phyloP scores from a whole-genome alignment of 345 rosid species.

The Dipteronia sinensis region DNA sequence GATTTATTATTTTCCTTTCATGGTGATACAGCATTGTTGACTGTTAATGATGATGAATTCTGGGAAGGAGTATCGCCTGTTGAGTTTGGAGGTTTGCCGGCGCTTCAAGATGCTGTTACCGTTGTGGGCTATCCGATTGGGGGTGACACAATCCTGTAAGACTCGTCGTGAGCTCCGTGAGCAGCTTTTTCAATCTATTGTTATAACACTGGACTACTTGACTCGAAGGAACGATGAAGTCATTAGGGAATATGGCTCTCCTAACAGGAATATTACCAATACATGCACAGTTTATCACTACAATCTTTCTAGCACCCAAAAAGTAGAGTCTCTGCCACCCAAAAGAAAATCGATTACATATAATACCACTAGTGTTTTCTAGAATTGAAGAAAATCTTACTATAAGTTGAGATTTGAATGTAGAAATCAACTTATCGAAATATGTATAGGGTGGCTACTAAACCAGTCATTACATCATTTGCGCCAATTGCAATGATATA shows the following conservation, averaged over 20 bases:
- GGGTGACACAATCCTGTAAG: conserved; percentile 59
- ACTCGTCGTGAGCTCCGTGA: conserved; percentile 9
- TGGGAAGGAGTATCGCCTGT: conserved; percentile 90
- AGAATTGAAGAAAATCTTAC: neutral
- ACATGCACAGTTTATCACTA: conserved; percentile 13
- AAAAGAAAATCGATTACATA: neutral
- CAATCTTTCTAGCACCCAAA: conserved; percentile 26
- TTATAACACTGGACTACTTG: conserved; percentile 5
- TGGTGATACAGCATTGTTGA: conserved; percentile 61
- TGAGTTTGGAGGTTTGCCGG: conserved; percentile 91
- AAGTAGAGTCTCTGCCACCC: conserved; percentile 23
- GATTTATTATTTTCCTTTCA: neutral
- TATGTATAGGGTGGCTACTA: neutral
- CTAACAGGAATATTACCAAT: conserved; percentile 19
- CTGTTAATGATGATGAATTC: conserved; percentile 81
- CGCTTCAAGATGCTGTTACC: conserved; percentile 95
- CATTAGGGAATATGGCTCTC: neutral
- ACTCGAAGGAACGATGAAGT: neutral
- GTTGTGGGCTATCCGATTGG: conserved; percentile 98
- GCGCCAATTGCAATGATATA: conserved; percentile 16
- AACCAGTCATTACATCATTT: conserved; percentile 6
- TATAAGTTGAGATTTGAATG: conserved; percentile 16
- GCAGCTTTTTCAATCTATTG: conserved; percentile 11
- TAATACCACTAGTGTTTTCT: neutral
- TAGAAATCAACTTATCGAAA: neutral